Base-by-base conservation (phyloP, 2,329 filamentous ascomycete species). In the Cadophora malorum region DNA sequence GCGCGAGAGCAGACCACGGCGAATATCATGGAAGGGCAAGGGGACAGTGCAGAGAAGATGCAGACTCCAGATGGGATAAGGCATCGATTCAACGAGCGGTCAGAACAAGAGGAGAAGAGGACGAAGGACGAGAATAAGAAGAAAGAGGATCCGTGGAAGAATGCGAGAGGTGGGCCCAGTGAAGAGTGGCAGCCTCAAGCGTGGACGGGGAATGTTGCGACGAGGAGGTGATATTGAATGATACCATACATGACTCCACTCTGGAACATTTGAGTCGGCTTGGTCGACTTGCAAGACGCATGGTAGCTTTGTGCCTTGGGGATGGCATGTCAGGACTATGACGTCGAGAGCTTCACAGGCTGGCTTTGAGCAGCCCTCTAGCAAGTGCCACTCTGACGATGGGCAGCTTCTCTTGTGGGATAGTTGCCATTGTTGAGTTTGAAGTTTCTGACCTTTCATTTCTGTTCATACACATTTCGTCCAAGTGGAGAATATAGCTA, bases 71-170 rank as follows among this genome's bases (percentile, higher is more conserved):
- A 49, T 55, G 56, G 56, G 33, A 33, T n/a, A 59, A 25, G 9
- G 10, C 33, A 66, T 62, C 52, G 33, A 38, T 58, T 49, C 23
- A 47, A 49, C 23, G 53, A 64, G 56, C n/a, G 28, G 12, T 45
- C 19, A 33, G 62, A 47, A 47, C 56, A 56, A 60, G 50, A 64
- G 33, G 64, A 64, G 45, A 64, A 19, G 35, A 38, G 33, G 33
- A 63, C n/a, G 33, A 50, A 38, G 19, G 31, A 68, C 35, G 69
- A 69, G 35, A 66, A 71, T 61, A 69, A 71, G 50, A 65, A 68
- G 35, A 68, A 68, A 52, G 71, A 75, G 10, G 74, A 90, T 75
- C 88, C 89, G 2, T 91, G 89, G 88, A 85, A 84, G 35, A 83
- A 81, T 70, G 81, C 83, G 0, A 81, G 78, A n/a, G 81, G 80